These are phyloP conservation scores for Beta vulgaris DNA, from an alignment of 148 eudicot genomes.

Conservation along the genomic window DNA sequence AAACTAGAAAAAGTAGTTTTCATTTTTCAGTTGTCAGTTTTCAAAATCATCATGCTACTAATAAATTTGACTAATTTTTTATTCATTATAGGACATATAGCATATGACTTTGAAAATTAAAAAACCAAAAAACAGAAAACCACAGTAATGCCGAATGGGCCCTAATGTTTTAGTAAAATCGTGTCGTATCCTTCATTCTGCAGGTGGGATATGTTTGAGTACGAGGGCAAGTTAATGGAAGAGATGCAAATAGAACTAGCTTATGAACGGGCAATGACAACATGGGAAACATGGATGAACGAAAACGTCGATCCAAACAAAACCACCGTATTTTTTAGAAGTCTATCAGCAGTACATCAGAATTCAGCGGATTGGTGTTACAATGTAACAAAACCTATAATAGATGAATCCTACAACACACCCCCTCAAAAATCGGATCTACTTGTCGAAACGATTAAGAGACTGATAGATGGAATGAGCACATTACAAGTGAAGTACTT, in stretches of 20 bases:
- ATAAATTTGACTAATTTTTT: no score
- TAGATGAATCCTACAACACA: conserved; percentile 31
- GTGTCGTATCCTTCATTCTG: not conserved
- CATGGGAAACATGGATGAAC: conserved; percentile 51
- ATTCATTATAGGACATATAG: no score
- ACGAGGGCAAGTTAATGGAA: conserved; percentile 28
- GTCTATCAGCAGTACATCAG: conserved; percentile 53
- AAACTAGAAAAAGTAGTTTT: no score
- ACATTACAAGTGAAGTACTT: conserved; percentile 38
- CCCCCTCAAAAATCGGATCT: conserved; percentile 27
- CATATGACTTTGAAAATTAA: no score
- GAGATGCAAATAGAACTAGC: conserved; percentile 42
- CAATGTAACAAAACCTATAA: conserved; percentile 41
- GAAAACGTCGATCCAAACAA: conserved; percentile 35
- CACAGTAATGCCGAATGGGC: no score
- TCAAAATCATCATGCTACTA: no score
- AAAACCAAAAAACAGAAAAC: no score
- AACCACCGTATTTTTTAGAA: conserved; percentile 42
- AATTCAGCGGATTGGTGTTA: conserved; percentile 35
- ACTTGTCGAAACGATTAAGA: conserved; percentile 26
- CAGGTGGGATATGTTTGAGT: conserved; percentile 55
- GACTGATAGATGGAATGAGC: conserved; percentile 22
- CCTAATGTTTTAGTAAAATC: no score
- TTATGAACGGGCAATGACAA: conserved; percentile 38
- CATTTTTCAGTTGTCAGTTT: no score